A percentile compares a stretch with the other conserved stretches of the same genome.
Evolutionary conservation across 176 grass and related monocot genomes (phyloP).

Genomic region (Hordeum marinum): DNA sequence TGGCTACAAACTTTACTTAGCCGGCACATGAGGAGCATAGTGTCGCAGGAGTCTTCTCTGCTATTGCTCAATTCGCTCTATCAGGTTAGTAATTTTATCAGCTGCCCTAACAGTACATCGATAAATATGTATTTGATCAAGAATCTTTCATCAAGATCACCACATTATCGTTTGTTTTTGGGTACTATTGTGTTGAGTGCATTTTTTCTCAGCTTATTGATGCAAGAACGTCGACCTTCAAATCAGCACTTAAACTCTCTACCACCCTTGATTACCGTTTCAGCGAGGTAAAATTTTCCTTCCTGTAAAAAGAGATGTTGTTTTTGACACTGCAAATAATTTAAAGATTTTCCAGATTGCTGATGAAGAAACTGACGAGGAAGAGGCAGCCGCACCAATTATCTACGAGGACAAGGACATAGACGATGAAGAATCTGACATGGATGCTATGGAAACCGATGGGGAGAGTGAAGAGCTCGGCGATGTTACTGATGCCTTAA

Average conservation of each 20-base stretch:
- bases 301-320: not conserved
- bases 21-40: constrained; percentile 74
- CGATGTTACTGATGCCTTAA: constrained; percentile 54
- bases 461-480: constrained; percentile 36
- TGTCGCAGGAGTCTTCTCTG: constrained; percentile 76
- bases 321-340: constrained; percentile 10
- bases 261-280: constrained; percentile 74
- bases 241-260: constrained; percentile 67
- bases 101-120: not conserved
- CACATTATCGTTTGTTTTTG: not conserved
- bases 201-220: constrained; percentile 67
- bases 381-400: constrained; percentile 26
- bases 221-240: constrained; percentile 78
- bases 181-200: constrained; percentile 3
- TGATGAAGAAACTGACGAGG: constrained; percentile 65
- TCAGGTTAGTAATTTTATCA: constrained; percentile 44
- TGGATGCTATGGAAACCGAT: constrained; percentile 74
- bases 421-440: constrained; percentile 67
- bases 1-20: constrained; percentile 82
- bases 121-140: not conserved
- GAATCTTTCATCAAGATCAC: not conserved
- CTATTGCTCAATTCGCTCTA: constrained; percentile 80
- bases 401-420: constrained; percentile 85
- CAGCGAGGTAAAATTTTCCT: constrained; percentile 39
- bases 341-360: constrained; percentile 41